These are phyloP conservation scores for Xylariaceae sp. DNA, from an alignment of 2,329 filamentous ascomycete genomes.

Conservation along the genomic window DNA sequence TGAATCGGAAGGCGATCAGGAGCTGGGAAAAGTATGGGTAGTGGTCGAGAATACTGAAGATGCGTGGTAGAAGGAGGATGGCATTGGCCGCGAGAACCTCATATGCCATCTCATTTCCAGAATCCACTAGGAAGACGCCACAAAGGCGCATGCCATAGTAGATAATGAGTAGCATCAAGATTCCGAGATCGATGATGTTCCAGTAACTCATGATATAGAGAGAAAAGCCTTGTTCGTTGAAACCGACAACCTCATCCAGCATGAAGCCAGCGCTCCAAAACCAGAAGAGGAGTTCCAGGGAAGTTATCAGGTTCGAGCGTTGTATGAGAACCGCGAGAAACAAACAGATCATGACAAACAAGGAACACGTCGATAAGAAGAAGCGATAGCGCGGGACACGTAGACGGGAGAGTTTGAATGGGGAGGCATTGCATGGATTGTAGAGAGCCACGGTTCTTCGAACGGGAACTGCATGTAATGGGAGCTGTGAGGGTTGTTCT, in stretches of 20 bases:
- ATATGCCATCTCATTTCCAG: slow-evolving; percentile 79
- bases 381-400: slow-evolving; percentile 89
- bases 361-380: slow-evolving; percentile 81
- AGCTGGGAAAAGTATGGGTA: slow-evolving; percentile 95
- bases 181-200: slow-evolving; percentile 93
- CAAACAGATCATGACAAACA: slow-evolving; percentile 76
- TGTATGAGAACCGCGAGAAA: slow-evolving; percentile 77
- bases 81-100: slow-evolving; percentile 91
- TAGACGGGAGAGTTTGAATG: slow-evolving; percentile 85
- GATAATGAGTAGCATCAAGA: slow-evolving; percentile 74
- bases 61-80: slow-evolving; percentile 79
- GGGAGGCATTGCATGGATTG: slow-evolving; percentile 81
- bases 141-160: slow-evolving; percentile 90
- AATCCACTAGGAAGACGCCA: slow-evolving; percentile 75
- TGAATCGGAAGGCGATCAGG: slow-evolving; percentile 87
- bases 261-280: slow-evolving; percentile 97
- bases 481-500: slow-evolving; percentile 30
- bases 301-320: slow-evolving; percentile 74
- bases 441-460: slow-evolving; percentile 80
- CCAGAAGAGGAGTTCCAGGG: slow-evolving; percentile 87
- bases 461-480: slow-evolving; percentile 39
- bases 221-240: slow-evolving; percentile 94
- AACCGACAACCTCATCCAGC: slow-evolving; percentile 92
- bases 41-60: slow-evolving; percentile 90
- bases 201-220: slow-evolving; percentile 97